These are phyloP conservation scores for Scenedesmus sp. DNA, from an alignment of 163 green algal genomes.

Conservation along the genomic window DNA sequence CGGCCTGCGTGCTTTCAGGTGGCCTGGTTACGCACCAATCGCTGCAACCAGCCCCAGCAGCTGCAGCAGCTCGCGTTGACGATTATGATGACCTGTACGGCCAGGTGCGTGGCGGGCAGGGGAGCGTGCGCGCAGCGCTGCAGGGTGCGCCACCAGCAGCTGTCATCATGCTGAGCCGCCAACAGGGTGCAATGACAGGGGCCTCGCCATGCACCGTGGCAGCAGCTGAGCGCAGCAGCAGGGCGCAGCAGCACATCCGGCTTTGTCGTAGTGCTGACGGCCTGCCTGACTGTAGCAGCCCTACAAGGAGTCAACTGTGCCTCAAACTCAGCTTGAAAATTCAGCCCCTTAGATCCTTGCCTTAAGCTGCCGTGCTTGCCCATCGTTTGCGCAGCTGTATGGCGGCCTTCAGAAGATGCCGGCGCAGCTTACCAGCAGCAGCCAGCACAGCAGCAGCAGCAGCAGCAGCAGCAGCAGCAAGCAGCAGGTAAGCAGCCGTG, in stretches of 20 bases:
- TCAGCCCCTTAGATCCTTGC: neutral
- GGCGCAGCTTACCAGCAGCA: neutral
- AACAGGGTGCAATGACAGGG: too few relatives aligned
- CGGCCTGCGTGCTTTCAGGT: slow-evolving; percentile 20
- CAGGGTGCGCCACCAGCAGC: too few relatives aligned
- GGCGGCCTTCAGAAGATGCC: neutral
- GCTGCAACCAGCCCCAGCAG: neutral
- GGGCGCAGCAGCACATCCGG: neutral
- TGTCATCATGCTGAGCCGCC: too few relatives aligned
- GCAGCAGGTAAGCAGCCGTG: slow-evolving; percentile 9
- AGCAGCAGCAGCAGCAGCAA: slow-evolving; percentile 11
- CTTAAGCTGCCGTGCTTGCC: neutral
- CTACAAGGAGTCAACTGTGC: too few relatives aligned
- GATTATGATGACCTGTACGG: slow-evolving; percentile 55
- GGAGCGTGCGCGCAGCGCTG: neutral
- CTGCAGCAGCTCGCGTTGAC: slow-evolving; percentile 8
- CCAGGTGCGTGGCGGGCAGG: neutral
- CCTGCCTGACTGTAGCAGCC: too few relatives aligned
- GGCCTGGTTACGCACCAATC: neutral
- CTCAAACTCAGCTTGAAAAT: neutral
- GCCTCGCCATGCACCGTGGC: neutral
- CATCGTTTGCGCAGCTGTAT: neutral
- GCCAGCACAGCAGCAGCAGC: neutral
- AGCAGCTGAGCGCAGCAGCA: neutral
- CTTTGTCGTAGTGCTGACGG: neutral